Percentiles rank a stretch among this genome's conserved stretches.
These are phyloP conservation scores for Senecio squalidus DNA, from an alignment of 140 eudicot genomes.

Conservation along the genomic window DNA sequence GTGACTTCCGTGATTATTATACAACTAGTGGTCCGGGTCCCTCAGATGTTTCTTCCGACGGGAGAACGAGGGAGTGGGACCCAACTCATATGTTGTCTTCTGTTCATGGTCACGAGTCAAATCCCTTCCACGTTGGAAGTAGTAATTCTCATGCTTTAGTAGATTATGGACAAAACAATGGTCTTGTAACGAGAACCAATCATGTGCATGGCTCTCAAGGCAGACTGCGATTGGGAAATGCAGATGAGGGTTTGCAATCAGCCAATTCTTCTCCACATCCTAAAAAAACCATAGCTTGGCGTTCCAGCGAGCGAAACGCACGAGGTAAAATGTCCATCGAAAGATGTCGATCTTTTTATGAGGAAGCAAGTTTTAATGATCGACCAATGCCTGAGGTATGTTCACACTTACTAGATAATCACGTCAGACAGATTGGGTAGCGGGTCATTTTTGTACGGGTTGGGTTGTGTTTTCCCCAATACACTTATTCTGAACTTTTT, in stretches of 20 bases:
- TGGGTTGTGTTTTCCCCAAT: too few species aligned
- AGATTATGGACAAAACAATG: constrained; percentile 32
- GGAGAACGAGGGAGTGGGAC: constrained; percentile 42
- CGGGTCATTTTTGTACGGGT: too few species aligned
- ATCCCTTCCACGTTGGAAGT: constrained; percentile 26
- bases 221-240: constrained; percentile 28
- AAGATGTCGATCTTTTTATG: constrained; percentile 33
- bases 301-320: constrained; percentile 40
- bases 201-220: constrained; percentile 29
- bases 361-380: constrained; percentile 31
- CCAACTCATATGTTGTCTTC: constrained; percentile 24
- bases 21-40: constrained; percentile 25
- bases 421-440: too few species aligned
- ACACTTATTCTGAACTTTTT: too few species aligned
- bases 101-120: constrained; percentile 39
- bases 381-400: constrained; percentile 43
- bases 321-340: constrained; percentile 38
- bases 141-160: too few species aligned
- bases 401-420: background rate
- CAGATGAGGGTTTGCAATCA: constrained; percentile 43
- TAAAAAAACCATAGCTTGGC: constrained; percentile 34
- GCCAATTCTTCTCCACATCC: constrained; percentile 34
- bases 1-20: constrained; percentile 28
- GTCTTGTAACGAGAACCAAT: constrained; percentile 23
- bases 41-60: constrained; percentile 31